These are phyloP conservation scores for Scutellaria galericulata DNA, from an alignment of 257 asterid genomes.

Conservation along the genomic window DNA sequence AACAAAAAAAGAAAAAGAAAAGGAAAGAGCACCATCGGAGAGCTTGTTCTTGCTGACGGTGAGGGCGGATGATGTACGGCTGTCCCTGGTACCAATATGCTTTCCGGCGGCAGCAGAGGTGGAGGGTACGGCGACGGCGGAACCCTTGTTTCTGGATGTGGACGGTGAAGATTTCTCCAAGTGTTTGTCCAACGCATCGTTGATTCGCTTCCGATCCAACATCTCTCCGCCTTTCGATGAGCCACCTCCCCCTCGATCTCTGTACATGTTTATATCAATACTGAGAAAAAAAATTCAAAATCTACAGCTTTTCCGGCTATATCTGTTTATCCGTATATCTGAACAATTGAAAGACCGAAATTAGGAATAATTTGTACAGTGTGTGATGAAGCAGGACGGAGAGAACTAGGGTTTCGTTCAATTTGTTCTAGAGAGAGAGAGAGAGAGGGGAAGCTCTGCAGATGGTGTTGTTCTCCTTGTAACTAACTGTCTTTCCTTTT, in stretches of 20 bases:
- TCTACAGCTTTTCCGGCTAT: conserved; percentile 8
- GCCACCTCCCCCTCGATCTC: conserved; percentile 78
- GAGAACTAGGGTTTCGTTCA: conserved; percentile 49
- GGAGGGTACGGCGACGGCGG: conserved; percentile 59
- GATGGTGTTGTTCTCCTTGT: conserved; percentile 29
- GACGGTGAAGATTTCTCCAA: conserved; percentile 92
- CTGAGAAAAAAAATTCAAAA: conserved; percentile 28
- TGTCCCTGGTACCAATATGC: conserved; percentile 62
- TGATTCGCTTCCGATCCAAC: conserved; percentile 96
- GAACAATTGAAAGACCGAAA: conserved; percentile 15
- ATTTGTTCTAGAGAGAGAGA: conserved; percentile 22
- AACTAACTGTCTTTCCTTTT: conserved; percentile 23
- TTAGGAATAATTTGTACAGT: conserved; percentile 33
- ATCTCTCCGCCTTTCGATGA: conserved; percentile 79
- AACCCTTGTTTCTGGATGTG: conserved; percentile 73
- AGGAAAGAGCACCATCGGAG: conserved; percentile 62
- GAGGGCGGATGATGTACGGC: conserved; percentile 54
- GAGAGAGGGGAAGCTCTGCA: conserved; percentile 29
- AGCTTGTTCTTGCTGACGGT: conserved; percentile 63
- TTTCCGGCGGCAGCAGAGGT: conserved; percentile 61
- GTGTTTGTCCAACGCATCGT: conserved; percentile 91
- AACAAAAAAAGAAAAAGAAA: background rate
- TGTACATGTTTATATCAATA: conserved; percentile 56
- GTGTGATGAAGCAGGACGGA: conserved; percentile 35
- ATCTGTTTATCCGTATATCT: background rate